Evolutionary conservation across 129 eudicot genomes (phyloP).

Genomic region (Chrysanthemum seticuspe): DNA sequence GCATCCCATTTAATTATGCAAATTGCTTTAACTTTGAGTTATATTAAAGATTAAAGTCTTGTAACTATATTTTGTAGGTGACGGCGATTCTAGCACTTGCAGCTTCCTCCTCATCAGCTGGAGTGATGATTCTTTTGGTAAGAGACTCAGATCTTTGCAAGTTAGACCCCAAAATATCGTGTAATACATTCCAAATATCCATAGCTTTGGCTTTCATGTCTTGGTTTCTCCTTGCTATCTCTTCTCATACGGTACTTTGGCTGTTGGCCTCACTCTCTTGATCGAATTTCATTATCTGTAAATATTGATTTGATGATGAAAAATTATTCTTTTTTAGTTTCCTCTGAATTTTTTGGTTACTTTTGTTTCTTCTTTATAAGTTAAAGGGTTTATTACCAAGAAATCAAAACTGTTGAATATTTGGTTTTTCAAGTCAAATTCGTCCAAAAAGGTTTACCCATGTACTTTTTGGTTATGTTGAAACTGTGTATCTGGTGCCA

Average conservation of each 20-base stretch:
- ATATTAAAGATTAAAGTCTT: background rate
- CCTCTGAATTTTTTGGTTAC: no score
- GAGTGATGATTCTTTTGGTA: constrained; percentile 56
- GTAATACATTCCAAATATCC: constrained; percentile 60
- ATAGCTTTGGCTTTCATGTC: constrained; percentile 67
- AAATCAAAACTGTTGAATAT: constrained; percentile 13
- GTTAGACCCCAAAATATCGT: constrained; percentile 35
- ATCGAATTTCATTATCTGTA: constrained; percentile 15
- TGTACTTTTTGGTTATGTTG: no score
- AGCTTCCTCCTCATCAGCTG: constrained; percentile 83
- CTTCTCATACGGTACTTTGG: constrained; percentile 72
- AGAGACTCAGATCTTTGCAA: constrained; percentile 58
- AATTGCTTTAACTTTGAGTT: background rate
- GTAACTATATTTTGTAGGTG: constrained; percentile 44
- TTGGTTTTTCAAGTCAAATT: constrained; percentile 8
- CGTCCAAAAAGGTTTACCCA: background rate
- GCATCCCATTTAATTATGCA: background rate
- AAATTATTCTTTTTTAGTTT: no score
- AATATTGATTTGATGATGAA: background rate
- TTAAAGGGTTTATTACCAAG: background rate
- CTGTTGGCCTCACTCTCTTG: constrained; percentile 59
- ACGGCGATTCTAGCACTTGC: constrained; percentile 78
- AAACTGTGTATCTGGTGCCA: no score
- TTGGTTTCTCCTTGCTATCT: constrained; percentile 73
- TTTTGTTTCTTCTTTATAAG: background rate